A percentile compares a stretch with the other conserved stretches of the same genome.
Evolutionary conservation across 768 basidiomycete species (phyloP).

Genomic region (Phanerochaete sordida): DNA sequence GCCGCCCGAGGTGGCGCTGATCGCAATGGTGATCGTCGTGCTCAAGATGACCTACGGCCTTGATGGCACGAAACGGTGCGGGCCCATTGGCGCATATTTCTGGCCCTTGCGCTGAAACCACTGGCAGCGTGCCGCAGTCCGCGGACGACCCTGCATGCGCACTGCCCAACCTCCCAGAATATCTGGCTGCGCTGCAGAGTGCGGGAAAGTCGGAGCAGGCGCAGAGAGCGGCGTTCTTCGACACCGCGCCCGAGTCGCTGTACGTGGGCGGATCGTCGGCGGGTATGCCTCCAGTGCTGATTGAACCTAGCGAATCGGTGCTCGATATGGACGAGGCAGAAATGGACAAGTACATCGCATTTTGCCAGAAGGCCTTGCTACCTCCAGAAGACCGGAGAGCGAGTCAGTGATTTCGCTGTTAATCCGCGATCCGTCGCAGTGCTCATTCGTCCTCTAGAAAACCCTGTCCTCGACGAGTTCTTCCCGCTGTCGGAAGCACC

Average conservation of each 20-base stretch:
- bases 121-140: slow-evolving; percentile 42
- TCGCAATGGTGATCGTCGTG: slow-evolving; percentile 59
- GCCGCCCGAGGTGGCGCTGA: slow-evolving; percentile 64
- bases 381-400: slow-evolving; percentile 16
- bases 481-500: slow-evolving; percentile 12
- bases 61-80: slow-evolving; percentile 61
- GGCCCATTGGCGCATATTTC: background rate
- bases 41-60: slow-evolving; percentile 86
- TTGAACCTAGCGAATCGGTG: slow-evolving; percentile 24
- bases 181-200: slow-evolving; percentile 38
- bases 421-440: too few relatives aligned
- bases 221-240: slow-evolving; percentile 19
- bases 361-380: slow-evolving; percentile 54
- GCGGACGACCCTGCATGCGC: slow-evolving; percentile 56
- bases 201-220: slow-evolving; percentile 32
- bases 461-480: slow-evolving; percentile 14
- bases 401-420: slow-evolving; percentile 2
- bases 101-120: background rate
- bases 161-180: slow-evolving; percentile 49
- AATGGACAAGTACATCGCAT: slow-evolving; percentile 63
- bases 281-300: background rate
- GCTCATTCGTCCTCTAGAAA: too few relatives aligned
- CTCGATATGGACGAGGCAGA: slow-evolving; percentile 46
- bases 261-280: background rate
- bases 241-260: background rate